phyloP scores from a whole-genome alignment of 176 grass and related monocot genomes.

The Rhynchospora pubera region DNA sequence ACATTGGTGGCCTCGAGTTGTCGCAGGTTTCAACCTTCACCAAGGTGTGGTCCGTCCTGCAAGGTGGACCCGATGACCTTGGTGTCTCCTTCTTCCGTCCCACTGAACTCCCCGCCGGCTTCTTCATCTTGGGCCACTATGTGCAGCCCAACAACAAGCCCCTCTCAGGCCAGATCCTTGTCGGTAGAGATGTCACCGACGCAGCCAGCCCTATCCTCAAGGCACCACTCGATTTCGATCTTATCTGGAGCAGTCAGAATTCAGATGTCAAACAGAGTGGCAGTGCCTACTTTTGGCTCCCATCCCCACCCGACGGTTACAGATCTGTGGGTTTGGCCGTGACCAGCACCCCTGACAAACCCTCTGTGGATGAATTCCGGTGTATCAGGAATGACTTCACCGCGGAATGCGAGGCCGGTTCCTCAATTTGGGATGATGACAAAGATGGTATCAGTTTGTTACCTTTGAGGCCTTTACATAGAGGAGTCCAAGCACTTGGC shows the following conservation, averaged over 20 bases:
- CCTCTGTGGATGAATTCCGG: conserved; percentile 32
- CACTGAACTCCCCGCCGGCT: conserved; percentile 36
- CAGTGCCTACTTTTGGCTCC: conserved; percentile 59
- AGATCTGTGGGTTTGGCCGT: conserved; percentile 38
- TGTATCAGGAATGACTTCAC: conserved; percentile 70
- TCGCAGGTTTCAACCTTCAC: conserved; percentile 42
- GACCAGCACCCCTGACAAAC: conserved; percentile 43
- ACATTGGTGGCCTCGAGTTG: conserved; percentile 50
- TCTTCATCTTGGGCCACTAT: conserved; percentile 56
- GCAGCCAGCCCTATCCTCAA: conserved; percentile 28
- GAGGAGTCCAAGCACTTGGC: conserved; percentile 45
- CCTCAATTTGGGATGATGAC: conserved; percentile 36
- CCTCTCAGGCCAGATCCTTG: conserved; percentile 55
- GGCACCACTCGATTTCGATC: conserved; percentile 29
- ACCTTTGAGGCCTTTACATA: conserved; percentile 30
- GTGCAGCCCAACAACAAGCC: conserved; percentile 59
- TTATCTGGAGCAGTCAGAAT: conserved; percentile 58
- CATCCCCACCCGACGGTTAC: conserved; percentile 31
- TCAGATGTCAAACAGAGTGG: conserved; percentile 30
- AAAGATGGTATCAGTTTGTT: conserved; percentile 40
- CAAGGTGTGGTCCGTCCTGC: conserved; percentile 54
- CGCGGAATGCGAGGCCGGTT: conserved; percentile 44
- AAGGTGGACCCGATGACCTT: conserved; percentile 45
- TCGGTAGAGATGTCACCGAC: conserved; percentile 24
- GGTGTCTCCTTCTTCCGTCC: conserved; percentile 68